These are phyloP conservation scores for Cyclostephanos tholiformis DNA, from an alignment of 108 stramenopile species.

Conservation along the genomic window DNA sequence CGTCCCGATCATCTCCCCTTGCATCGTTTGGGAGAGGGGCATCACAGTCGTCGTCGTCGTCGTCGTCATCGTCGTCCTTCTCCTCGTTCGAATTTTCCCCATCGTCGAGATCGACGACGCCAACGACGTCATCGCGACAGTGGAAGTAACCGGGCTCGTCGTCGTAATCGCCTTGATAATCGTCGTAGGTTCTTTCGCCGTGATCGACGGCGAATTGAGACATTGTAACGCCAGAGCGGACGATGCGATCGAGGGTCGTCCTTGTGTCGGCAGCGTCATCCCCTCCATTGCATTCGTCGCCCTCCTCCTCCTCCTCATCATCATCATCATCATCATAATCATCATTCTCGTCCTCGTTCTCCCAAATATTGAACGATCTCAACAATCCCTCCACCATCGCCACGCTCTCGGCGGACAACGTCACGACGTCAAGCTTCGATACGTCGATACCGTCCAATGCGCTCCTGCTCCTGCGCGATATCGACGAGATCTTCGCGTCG, in stretches of 20 bases:
- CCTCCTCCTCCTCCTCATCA: slow-evolving; percentile 18
- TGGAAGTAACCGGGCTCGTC: slow-evolving; percentile 18
- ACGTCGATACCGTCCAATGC: slow-evolving; percentile 57
- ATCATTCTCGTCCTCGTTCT: slow-evolving; percentile 9
- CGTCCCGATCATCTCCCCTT: neutral
- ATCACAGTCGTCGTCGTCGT: neutral
- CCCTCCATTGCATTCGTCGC: slow-evolving; percentile 15
- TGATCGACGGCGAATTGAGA: slow-evolving; percentile 19
- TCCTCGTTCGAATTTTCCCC: slow-evolving; percentile 10
- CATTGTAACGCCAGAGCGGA: neutral
- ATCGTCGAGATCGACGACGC: slow-evolving; percentile 4
- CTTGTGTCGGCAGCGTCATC: neutral
- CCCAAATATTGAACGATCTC: slow-evolving; percentile 53
- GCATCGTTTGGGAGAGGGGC: too few relatives aligned
- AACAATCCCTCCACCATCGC: slow-evolving; percentile 52
- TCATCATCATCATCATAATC: slow-evolving; percentile 21
- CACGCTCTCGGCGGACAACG: slow-evolving; percentile 54
- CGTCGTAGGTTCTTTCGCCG: slow-evolving; percentile 29
- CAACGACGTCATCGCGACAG: slow-evolving; percentile 1
- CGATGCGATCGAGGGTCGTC: neutral
- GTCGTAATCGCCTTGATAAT: slow-evolving; percentile 39
- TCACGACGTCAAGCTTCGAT: slow-evolving; percentile 62
- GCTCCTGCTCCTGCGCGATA: slow-evolving; percentile 25
- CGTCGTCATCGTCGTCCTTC: slow-evolving; percentile 8
- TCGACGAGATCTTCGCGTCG: neutral